Conservation (phyloP, 257 asterid genomes). For the Jacaranda mimosifolia region DNA sequence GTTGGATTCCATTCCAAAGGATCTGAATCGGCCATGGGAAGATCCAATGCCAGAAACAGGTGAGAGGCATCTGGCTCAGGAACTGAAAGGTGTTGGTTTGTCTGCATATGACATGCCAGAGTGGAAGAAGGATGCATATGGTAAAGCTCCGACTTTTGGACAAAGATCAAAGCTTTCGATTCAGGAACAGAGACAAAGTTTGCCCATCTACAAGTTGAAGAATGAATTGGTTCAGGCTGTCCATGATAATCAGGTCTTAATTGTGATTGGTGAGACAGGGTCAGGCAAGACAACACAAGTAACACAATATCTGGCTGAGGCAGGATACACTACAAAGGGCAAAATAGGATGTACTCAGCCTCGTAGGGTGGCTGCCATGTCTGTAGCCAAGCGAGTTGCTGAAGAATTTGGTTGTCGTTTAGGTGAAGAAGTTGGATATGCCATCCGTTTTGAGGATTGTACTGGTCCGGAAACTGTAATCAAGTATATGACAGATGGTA, state of each 20-base stretch:
- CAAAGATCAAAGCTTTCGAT: conserved; percentile 78
- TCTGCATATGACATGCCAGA: conserved; percentile 91
- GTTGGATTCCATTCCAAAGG: conserved; percentile 98
- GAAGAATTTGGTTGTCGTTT: conserved; percentile 83
- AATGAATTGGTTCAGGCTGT: conserved; percentile 76
- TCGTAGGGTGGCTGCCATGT: conserved; percentile 86
- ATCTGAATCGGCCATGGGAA: conserved; percentile 98
- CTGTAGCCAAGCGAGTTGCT: conserved; percentile 86
- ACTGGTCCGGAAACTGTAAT: conserved; percentile 87
- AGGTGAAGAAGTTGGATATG: conserved; percentile 88
- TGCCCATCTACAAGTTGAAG: conserved; percentile 77
- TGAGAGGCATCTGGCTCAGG: conserved; percentile 98
- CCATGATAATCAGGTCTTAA: conserved; percentile 81
- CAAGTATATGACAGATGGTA: conserved; percentile 86
- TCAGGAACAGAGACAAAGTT: conserved; percentile 90
- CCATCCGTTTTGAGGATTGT: conserved; percentile 81
- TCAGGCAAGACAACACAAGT: conserved; percentile 86
- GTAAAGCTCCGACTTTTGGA: conserved; percentile 84
- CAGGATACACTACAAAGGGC: conserved; percentile 79
- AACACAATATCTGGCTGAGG: conserved; percentile 85
- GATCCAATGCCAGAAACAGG: conserved; percentile 99
- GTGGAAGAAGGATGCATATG: conserved; percentile 94
- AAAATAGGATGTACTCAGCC: conserved; percentile 87
- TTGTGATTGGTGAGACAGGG: conserved; percentile 88
- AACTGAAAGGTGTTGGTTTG: conserved; percentile 93